Evolutionary conservation across 2,329 filamentous ascomycete genomes (phyloP).

Genomic region (Ophiostoma tasmaniense): DNA sequence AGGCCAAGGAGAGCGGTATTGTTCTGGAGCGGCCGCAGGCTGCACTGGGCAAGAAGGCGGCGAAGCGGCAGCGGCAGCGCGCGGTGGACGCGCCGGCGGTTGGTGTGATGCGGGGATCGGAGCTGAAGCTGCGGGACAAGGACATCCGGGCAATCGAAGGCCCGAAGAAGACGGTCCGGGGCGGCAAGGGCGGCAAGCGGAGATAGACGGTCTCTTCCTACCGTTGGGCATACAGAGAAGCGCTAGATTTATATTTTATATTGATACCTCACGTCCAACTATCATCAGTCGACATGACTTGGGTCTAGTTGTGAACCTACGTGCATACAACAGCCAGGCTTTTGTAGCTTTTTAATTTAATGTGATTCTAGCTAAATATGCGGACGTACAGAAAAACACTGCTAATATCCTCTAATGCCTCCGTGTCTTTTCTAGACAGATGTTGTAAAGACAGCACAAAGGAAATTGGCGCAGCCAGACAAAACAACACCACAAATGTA

Average conservation of each 20-base stretch:
- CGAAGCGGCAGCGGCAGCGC: constrained; percentile 30
- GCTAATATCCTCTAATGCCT: background rate
- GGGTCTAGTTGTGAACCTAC: too few relatives aligned
- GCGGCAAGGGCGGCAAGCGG: constrained; percentile 25
- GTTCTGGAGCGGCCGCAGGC: constrained; percentile 57
- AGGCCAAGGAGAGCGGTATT: constrained; percentile 85
- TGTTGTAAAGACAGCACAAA: background rate
- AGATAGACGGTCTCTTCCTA: background rate
- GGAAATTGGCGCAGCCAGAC: background rate
- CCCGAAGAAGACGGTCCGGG: constrained; percentile 26
- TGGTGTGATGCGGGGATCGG: constrained; percentile 71
- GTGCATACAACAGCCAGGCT: too few relatives aligned
- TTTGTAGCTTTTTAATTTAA: too few relatives aligned
- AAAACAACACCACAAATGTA: background rate
- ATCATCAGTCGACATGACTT: too few relatives aligned
- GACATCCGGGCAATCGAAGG: constrained; percentile 68
- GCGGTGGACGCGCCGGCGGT: constrained; percentile 66
- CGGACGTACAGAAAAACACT: too few relatives aligned
- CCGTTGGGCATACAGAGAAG: too few relatives aligned
- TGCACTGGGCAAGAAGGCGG: constrained; percentile 28
- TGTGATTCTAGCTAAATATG: too few relatives aligned
- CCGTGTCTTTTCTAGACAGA: background rate
- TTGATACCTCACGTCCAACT: too few relatives aligned
- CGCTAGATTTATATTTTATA: background rate
- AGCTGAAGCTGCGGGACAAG: constrained; percentile 65